phyloP scores from a whole-genome alignment of 805 yeast genomes.

The Kuraishia hungarica region DNA sequence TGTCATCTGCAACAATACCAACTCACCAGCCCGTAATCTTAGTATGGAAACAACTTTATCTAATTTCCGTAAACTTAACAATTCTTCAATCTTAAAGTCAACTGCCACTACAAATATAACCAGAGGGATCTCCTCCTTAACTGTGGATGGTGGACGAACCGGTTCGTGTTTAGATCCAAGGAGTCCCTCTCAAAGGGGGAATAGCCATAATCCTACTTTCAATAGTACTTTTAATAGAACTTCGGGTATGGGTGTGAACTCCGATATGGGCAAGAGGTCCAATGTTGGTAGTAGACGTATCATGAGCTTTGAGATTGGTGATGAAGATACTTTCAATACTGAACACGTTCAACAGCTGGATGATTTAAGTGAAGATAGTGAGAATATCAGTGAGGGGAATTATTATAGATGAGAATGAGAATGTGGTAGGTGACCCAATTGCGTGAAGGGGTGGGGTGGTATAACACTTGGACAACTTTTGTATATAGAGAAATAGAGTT shows the following conservation, averaged over 20 bases:
- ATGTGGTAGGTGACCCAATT: too few relatives aligned
- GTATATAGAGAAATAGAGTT: too few relatives aligned
- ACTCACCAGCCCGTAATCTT: neutral
- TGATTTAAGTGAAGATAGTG: neutral
- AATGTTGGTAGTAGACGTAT: neutral
- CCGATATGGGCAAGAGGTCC: too few relatives aligned
- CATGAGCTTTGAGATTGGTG: neutral
- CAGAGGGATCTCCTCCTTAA: neutral
- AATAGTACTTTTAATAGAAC: too few relatives aligned
- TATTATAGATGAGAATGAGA: too few relatives aligned
- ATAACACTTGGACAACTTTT: too few relatives aligned
- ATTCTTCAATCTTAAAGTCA: neutral
- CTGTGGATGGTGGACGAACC: neutral
- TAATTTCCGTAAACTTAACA: neutral
- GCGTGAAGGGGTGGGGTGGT: too few relatives aligned
- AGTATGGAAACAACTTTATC: neutral
- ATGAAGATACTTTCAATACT: neutral
- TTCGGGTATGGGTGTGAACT: too few relatives aligned
- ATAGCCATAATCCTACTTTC: too few relatives aligned
- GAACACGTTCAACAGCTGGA: neutral
- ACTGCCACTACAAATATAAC: neutral
- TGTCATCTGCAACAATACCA: neutral
- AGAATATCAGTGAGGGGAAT: too few relatives aligned
- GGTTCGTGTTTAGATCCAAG: neutral
- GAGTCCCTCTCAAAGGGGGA: neutral